Conservation (phyloP, 352 stramenopile species). For the Phytopythium montanum region DNA sequence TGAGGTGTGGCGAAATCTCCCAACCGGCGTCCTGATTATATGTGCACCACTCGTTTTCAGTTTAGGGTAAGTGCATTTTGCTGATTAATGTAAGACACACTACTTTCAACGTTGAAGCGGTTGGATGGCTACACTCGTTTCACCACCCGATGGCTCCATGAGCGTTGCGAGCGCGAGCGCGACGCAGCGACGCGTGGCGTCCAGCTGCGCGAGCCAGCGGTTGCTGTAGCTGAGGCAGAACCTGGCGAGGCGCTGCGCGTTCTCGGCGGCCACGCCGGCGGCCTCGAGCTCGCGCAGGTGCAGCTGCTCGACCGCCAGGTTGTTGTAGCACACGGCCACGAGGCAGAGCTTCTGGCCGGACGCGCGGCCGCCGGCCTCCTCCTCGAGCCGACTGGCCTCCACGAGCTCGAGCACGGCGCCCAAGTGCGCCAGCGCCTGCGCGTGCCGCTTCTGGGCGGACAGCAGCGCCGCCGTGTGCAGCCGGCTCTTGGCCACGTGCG, state of each 20-base stretch:
- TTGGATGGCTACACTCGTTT: constrained; percentile 13
- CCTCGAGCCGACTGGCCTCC: constrained; percentile 84
- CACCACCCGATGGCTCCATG: constrained; percentile 47
- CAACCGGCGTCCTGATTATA: too few species aligned
- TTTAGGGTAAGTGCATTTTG: too few species aligned
- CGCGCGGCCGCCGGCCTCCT: constrained; percentile 40
- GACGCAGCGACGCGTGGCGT: constrained; percentile 80
- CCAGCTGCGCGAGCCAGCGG: constrained; percentile 86
- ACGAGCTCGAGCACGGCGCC: constrained; percentile 87
- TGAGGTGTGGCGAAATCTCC: too few species aligned
- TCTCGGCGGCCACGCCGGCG: constrained; percentile 69
- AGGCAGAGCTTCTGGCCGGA: constrained; percentile 90
- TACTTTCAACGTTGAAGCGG: neutral
- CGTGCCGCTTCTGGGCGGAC: constrained; percentile 71
- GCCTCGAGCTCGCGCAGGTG: constrained; percentile 81
- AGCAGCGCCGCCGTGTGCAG: constrained; percentile 82
- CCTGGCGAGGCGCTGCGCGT: constrained; percentile 83
- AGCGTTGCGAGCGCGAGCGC: constrained; percentile 64
- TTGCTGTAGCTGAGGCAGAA: constrained; percentile 92
- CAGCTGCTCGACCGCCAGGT: constrained; percentile 90
- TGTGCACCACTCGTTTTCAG: neutral
- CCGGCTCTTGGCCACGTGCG: constrained; percentile 88
- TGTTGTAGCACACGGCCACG: constrained; percentile 90
- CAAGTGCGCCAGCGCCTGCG: constrained; percentile 75
- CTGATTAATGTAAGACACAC: neutral